Percentiles rank a stretch among this genome's conserved stretches.
Conservation (phyloP, 495 filamentous ascomycete genomes). For the Penicillium psychrofluorescens region DNA sequence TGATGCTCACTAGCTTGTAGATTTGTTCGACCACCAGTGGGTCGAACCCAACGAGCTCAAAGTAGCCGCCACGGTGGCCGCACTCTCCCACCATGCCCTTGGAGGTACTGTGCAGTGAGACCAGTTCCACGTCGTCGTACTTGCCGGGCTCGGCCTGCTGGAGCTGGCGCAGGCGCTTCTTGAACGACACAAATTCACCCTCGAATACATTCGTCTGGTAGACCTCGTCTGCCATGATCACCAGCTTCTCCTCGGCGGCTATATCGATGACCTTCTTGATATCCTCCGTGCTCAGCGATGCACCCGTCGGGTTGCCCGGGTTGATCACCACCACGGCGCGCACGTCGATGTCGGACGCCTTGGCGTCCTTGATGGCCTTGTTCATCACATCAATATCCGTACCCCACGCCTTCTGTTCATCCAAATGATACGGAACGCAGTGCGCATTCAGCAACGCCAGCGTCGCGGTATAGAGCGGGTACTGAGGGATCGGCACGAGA, state of each 20-base stretch:
- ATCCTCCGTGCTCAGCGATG: conserved; percentile 68
- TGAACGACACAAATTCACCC: conserved; percentile 91
- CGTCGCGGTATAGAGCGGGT: conserved; percentile 95
- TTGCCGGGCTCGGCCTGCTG: conserved; percentile 66
- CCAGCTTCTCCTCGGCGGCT: conserved; percentile 77
- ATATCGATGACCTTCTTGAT: conserved; percentile 76
- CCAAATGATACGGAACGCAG: conserved; percentile 86
- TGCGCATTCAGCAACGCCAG: conserved; percentile 76
- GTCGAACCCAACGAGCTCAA: conserved; percentile 88
- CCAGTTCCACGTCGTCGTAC: conserved; percentile 83
- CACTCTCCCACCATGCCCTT: conserved; percentile 99
- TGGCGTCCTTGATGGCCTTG: conserved; percentile 61
- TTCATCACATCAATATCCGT: conserved; percentile 75
- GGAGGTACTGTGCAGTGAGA: conserved; percentile 74
- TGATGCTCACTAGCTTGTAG: conserved; percentile 97
- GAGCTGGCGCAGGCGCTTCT: conserved; percentile 75
- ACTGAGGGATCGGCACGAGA: conserved; percentile 93
- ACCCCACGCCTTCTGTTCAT: conserved; percentile 79
- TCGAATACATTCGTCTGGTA: conserved; percentile 98
- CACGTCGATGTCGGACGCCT: conserved; percentile 69
- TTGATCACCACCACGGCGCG: conserved; percentile 95
- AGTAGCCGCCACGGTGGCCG: conserved; percentile 94
- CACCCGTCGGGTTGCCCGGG: conserved; percentile 94
- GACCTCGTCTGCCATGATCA: conserved; percentile 91
- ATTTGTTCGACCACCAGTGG: conserved; percentile 81